These are phyloP conservation scores for Astrocystis sublimbata DNA, from an alignment of 495 filamentous ascomycete genomes.

Conservation along the genomic window DNA sequence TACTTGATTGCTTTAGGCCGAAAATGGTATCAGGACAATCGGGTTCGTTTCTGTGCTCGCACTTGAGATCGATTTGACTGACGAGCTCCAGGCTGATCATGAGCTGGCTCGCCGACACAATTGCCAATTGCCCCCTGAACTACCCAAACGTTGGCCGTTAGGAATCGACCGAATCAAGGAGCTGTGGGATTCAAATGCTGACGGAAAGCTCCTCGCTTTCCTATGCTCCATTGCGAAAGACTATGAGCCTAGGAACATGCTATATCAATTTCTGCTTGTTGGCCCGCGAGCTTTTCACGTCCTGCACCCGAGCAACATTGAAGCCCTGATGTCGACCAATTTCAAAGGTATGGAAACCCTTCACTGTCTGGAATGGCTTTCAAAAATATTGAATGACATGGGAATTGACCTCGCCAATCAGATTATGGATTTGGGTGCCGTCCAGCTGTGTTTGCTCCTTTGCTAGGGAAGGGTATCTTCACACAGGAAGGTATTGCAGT, in stretches of 20 bases:
- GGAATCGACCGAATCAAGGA: slow-evolving; percentile 43
- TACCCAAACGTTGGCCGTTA: slow-evolving; percentile 41
- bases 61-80: not conserved
- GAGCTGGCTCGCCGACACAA: not conserved
- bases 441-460: slow-evolving; percentile 33
- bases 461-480: slow-evolving; percentile 38
- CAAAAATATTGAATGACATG: not conserved
- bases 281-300: slow-evolving; percentile 36
- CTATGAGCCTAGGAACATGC: slow-evolving; percentile 37
- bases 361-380: not conserved
- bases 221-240: slow-evolving; percentile 36
- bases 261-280: slow-evolving; percentile 34
- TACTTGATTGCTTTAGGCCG: not conserved
- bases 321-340: slow-evolving; percentile 40
- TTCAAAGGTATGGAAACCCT: slow-evolving; percentile 32
- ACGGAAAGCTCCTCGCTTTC: slow-evolving; percentile 38
- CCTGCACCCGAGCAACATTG: slow-evolving; percentile 39
- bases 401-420: not conserved
- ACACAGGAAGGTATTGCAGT: slow-evolving; percentile 33
- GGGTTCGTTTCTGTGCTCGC: not conserved
- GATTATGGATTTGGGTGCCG: slow-evolving; percentile 39
- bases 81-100: not conserved
- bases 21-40: not conserved
- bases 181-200: slow-evolving; percentile 36
- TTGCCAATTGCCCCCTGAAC: slow-evolving; percentile 37